Percentiles rank a stretch among this genome's conserved stretches.
These are phyloP conservation scores for Scutellospora calospora DNA, from an alignment of 371 early-diverging fungal species.

Conservation along the genomic window DNA sequence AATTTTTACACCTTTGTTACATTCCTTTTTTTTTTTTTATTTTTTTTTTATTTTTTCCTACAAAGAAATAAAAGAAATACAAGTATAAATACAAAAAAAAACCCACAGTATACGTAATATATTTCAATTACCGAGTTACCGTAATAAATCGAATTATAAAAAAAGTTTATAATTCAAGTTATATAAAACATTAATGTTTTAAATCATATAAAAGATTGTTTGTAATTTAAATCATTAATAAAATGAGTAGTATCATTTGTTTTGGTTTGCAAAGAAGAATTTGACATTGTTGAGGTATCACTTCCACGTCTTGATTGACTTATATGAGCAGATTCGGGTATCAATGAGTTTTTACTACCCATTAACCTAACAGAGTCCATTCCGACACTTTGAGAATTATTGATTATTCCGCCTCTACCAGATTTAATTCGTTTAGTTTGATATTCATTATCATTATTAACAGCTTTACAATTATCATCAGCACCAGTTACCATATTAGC, in stretches of 20 bases:
- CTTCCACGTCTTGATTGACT: slow-evolving; percentile 34
- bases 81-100: no score
- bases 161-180: background rate
- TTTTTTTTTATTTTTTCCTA: no score
- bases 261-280: slow-evolving; percentile 25
- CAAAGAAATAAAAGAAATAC: no score
- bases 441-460: background rate
- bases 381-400: background rate
- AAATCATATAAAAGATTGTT: slow-evolving; percentile 5
- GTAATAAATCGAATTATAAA: no score
- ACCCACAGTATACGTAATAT: no score
- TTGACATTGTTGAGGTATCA: slow-evolving; percentile 16
- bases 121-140: no score
- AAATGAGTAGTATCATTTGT: slow-evolving; percentile 2
- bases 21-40: no score
- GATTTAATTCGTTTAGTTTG: background rate
- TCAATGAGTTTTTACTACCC: background rate
- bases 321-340: slow-evolving; percentile 17
- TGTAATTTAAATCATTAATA: background rate
- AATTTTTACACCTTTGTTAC: no score
- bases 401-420: background rate
- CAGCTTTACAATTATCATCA: background rate
- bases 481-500: slow-evolving; percentile 34
- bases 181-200: no score
- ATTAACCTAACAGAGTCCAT: background rate